These are phyloP conservation scores for Aureobasidium lini DNA, from an alignment of 2,329 filamentous ascomycete species.

Conservation along the genomic window DNA sequence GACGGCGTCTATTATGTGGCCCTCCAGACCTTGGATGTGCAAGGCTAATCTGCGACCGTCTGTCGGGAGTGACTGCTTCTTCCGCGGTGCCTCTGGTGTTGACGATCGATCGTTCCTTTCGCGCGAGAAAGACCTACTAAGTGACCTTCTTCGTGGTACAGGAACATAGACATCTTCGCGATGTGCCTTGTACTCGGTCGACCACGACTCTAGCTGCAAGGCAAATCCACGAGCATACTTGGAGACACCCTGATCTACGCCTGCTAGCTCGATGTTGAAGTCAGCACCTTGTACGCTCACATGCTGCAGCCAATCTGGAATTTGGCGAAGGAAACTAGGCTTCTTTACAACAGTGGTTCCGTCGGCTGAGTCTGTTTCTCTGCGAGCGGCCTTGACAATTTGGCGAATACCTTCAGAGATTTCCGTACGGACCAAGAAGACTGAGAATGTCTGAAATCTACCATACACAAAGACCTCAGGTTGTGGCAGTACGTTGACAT, in stretches of 20 bases:
- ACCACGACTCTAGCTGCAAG: conserved; percentile 80
- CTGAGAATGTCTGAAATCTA: conserved; percentile 75
- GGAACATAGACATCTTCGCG: conserved; percentile 52
- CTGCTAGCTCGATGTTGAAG: conserved; percentile 84
- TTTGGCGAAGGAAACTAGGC: conserved; percentile 64
- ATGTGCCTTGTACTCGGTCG: conserved; percentile 80
- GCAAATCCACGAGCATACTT: conserved; percentile 74
- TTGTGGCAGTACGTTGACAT: conserved; percentile 78
- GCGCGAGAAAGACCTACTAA: conserved; percentile 37
- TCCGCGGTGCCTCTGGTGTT: conserved; percentile 30
- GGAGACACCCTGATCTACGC: conserved; percentile 76
- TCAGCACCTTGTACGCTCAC: conserved; percentile 81
- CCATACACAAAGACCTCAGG: conserved; percentile 74
- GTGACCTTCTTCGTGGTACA: conserved; percentile 58
- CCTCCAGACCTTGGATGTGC: conserved; percentile 77
- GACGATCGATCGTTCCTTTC: conserved; percentile 41
- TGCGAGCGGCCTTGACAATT: conserved; percentile 76
- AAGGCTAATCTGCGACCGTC: conserved; percentile 79
- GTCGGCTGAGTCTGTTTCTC: conserved; percentile 51
- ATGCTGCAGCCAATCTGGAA: conserved; percentile 79
- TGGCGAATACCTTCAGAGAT: conserved; percentile 89
- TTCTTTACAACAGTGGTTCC: conserved; percentile 31
- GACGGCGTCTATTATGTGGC: conserved; percentile 79
- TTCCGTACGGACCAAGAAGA: conserved; percentile 85
- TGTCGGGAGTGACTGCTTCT: conserved; percentile 32